Conservation (phyloP, 371 early-diverging fungal species). For the Mortierella sp. region DNA sequence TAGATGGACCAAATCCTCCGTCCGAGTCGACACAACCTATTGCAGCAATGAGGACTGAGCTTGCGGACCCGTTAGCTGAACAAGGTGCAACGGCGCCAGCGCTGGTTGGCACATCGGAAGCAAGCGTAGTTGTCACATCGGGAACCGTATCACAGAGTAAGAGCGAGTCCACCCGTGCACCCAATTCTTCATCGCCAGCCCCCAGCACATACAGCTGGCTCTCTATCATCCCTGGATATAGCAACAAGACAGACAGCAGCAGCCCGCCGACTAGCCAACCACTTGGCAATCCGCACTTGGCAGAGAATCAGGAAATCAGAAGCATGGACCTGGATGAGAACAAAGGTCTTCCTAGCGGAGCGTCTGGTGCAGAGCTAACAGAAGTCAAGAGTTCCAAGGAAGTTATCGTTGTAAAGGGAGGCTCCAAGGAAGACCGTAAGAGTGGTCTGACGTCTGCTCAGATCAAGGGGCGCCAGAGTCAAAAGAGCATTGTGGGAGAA, state of each 20-base stretch:
- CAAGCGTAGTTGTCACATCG: conserved; percentile 20
- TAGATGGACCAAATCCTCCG: neutral
- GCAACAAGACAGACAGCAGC: conserved; percentile 15
- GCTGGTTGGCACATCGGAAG: conserved; percentile 24
- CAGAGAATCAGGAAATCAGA: conserved; percentile 21
- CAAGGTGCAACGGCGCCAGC: conserved; percentile 19
- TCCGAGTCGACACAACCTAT: neutral
- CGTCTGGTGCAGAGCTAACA: conserved; percentile 12
- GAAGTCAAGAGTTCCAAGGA: conserved; percentile 12
- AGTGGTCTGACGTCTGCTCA: conserved; percentile 18
- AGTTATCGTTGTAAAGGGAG: neutral
- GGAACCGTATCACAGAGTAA: conserved; percentile 7
- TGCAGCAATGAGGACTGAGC: conserved; percentile 10
- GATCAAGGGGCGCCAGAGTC: conserved; percentile 20
- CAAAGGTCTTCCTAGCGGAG: conserved; percentile 5
- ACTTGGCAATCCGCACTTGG: conserved; percentile 8
- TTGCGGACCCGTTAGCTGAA: conserved; percentile 12
- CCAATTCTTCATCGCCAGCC: conserved; percentile 2
- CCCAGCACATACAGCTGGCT: conserved; percentile 37
- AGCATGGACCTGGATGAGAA: conserved; percentile 15
- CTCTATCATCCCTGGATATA: conserved; percentile 45
- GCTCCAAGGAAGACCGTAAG: neutral
- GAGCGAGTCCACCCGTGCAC: neutral
- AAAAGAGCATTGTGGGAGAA: conserved; percentile 13
- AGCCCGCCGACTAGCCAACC: neutral